Base-by-base conservation (phyloP, 257 asterid genomes). In the Plantago major region DNA sequence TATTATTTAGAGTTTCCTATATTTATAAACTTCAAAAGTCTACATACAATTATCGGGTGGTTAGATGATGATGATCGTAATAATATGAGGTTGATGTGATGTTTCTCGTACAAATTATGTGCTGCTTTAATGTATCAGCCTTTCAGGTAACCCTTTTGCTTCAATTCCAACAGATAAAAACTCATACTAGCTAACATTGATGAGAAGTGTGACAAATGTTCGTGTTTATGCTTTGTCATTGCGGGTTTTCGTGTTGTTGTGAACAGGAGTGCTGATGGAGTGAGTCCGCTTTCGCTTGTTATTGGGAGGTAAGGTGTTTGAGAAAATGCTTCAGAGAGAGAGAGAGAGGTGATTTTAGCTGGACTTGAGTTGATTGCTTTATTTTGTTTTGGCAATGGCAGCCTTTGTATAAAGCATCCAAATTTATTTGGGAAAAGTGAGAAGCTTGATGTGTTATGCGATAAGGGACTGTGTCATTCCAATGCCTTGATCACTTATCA, bases 401-500 rank as follows among this genome's bases (percentile, higher is more conserved):
- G 99, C 76, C 95, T 93, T 59, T 89, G 95, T 68, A 75, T 89
- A 68, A 93, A 93, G 78, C 99, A 93, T 68, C 95, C 95, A 11
- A 93, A 89, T 81, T 77, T 93, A 57, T 93, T 93, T 57, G 99
- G 99, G 62, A 89, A 85, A 76, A 81, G 97, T 46, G 99, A 93
- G 83, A 93, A 93, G 88, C 96, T 93, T 46, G 95, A 89, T 76
- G 74, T 93, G 65, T 78, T 77, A 74, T 93, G 95, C 86, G 97
- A 93, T 64, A 93, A 93, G 75, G 99, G 99, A 43, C 84, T 93
- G 6, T 89, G 91, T 71, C 96, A 93, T 80, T 89, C 97, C 72
- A 89, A 83, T 70, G 51, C 89, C 58, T 76, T 81, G 77, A 67
- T 89, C 60, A 85, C 97, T 42, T 87, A 80, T 68, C 81, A 94